phyloP scores from a whole-genome alignment of 176 grass and related monocot genomes.

The Raddia distichophylla region DNA sequence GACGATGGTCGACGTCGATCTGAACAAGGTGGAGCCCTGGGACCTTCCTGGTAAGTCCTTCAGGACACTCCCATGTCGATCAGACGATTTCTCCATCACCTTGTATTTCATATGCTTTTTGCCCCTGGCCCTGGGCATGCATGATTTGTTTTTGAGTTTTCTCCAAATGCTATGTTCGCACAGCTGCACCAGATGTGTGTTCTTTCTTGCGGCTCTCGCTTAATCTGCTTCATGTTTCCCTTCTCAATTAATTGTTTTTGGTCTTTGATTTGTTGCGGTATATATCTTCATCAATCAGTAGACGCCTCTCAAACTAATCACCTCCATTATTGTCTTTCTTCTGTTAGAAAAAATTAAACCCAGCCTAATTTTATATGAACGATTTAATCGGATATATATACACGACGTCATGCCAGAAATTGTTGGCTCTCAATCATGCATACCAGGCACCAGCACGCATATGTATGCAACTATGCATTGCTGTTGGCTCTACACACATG shows the following conservation, averaged over 20 bases:
- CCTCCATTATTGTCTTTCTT: constrained; percentile 7
- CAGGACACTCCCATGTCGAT: neutral
- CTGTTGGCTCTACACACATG: constrained; percentile 26
- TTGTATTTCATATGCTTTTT: neutral
- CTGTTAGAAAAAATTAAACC: neutral
- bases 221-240: neutral
- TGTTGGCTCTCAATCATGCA: too few relatives aligned
- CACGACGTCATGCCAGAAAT: neutral
- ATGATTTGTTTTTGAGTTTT: neutral
- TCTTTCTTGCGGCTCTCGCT: neutral
- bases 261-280: neutral
- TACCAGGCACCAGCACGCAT: neutral
- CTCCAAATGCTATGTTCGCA: neutral
- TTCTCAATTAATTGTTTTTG: neutral
- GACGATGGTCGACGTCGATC: constrained; percentile 77
- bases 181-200: neutral
- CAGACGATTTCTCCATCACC: neutral
- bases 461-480: constrained; percentile 20
- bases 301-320: constrained; percentile 5
- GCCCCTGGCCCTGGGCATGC: neutral
- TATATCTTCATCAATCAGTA: neutral
- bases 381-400: neutral
- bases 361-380: neutral
- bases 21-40: constrained; percentile 94
- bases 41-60: constrained; percentile 78